phyloP scores from a whole-genome alignment of 805 yeast species.

The Candida cerambycidarum region DNA sequence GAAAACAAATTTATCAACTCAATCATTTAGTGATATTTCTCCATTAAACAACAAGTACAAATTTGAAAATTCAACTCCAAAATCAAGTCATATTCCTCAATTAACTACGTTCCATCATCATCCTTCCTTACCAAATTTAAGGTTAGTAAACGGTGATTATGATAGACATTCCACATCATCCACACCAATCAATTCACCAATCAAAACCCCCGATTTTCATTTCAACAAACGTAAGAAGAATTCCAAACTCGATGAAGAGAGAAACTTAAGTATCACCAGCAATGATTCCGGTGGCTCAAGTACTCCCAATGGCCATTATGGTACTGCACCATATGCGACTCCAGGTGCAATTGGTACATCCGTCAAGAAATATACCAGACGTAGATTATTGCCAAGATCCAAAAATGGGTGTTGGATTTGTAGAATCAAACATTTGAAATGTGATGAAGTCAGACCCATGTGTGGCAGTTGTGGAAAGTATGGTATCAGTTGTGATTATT shows the following conservation, averaged over 20 bases:
- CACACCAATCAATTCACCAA: constrained; percentile 11
- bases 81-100: constrained; percentile 5
- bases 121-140: constrained; percentile 11
- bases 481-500: constrained; percentile 44
- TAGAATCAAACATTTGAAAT: constrained; percentile 44
- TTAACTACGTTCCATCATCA: constrained; percentile 9
- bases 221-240: constrained; percentile 5
- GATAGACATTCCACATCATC: constrained; percentile 7
- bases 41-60: constrained; percentile 23
- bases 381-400: constrained; percentile 40
- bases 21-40: constrained; percentile 14
- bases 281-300: constrained; percentile 10
- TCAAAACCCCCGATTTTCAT: constrained; percentile 7
- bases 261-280: constrained; percentile 1
- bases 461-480: constrained; percentile 39
- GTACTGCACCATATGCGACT: too few relatives aligned
- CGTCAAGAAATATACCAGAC: constrained; percentile 37
- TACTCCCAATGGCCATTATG: constrained; percentile 7
- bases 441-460: constrained; percentile 40
- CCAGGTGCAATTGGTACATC: too few relatives aligned
- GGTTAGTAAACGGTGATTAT: constrained; percentile 6
- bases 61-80: constrained; percentile 9
- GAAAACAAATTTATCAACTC: constrained; percentile 6
- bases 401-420: constrained; percentile 49
- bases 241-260: constrained; percentile 10